phyloP scores from a whole-genome alignment of 345 rosid genomes.

The Ceriops tagal region DNA sequence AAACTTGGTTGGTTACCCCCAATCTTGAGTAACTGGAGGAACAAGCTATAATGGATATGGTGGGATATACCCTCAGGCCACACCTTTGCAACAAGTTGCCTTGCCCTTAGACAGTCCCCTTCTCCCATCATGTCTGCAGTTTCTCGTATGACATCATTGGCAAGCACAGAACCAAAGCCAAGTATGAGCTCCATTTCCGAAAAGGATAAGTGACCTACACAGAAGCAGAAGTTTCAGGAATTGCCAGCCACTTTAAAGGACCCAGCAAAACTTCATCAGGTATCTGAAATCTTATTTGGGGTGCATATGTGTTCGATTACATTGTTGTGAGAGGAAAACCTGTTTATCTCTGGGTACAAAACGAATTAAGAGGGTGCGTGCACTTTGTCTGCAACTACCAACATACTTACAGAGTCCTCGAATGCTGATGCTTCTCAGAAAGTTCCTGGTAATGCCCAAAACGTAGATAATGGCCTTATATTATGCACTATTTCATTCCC shows the following conservation, averaged over 20 bases:
- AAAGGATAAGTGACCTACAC: conserved; percentile 50
- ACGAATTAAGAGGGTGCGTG: too few species aligned
- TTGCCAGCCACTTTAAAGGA: conserved; percentile 45
- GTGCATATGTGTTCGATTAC: too few species aligned
- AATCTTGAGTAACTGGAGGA: conserved; percentile 49
- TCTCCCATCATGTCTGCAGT: conserved; percentile 42
- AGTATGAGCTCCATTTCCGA: conserved; percentile 32
- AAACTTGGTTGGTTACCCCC: conserved; percentile 43
- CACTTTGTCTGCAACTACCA: too few species aligned
- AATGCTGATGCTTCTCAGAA: background rate
- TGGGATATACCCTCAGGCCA: conserved; percentile 87
- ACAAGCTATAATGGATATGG: conserved; percentile 87
- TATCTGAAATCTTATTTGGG: conserved; percentile 17
- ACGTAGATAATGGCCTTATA: background rate
- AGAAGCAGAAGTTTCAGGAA: conserved; percentile 86
- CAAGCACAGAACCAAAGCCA: conserved; percentile 28
- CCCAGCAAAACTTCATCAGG: conserved; percentile 57
- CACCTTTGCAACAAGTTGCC: conserved; percentile 91
- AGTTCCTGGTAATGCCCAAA: background rate
- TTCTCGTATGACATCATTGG: conserved; percentile 33
- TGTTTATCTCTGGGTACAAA: too few species aligned
- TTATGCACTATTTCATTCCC: background rate
- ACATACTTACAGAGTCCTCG: too few species aligned
- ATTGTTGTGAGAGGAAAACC: too few species aligned
- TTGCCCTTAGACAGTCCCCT: conserved; percentile 72